phyloP scores from a whole-genome alignment of 192 early-diverging fungal species.

The Glomus cerebriforme region DNA sequence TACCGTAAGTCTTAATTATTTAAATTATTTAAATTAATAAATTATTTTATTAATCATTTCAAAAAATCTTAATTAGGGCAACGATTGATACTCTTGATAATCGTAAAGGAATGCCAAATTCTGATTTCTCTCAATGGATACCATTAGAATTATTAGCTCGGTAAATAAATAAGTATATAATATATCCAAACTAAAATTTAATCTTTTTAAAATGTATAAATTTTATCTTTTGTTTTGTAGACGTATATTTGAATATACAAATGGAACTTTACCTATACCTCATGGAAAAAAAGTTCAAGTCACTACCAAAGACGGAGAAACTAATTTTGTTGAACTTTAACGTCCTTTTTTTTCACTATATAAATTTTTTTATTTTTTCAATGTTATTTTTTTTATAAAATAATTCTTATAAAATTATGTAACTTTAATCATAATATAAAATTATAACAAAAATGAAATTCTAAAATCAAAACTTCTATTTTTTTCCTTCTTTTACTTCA shows the following conservation, averaged over 20 bases:
- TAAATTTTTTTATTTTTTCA: no score
- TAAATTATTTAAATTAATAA: neutral
- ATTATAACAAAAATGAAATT: neutral
- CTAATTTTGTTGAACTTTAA: slow-evolving; percentile 32
- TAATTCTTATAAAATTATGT: no score
- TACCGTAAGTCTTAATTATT: slow-evolving; percentile 49
- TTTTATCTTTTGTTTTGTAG: slow-evolving; percentile 27
- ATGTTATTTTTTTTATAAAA: no score
- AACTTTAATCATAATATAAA: neutral
- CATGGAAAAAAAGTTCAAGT: slow-evolving; percentile 68
- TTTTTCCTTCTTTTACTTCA: neutral
- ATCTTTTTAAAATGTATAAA: neutral
- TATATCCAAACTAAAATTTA: neutral
- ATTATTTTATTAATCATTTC: neutral
- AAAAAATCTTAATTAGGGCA: slow-evolving; percentile 41
- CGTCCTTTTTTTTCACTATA: no score
- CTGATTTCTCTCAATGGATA: slow-evolving; percentile 86
- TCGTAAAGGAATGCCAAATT: slow-evolving; percentile 80
- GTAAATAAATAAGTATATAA: slow-evolving; percentile 38
- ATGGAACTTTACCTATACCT: slow-evolving; percentile 42
- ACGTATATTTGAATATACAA: slow-evolving; percentile 61
- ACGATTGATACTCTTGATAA: slow-evolving; percentile 92
- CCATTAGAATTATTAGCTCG: slow-evolving; percentile 71
- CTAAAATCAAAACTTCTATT: neutral
- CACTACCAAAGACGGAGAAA: slow-evolving; percentile 58